Evolutionary conservation across 257 asterid species (phyloP).

Genomic region (Solanum infundibuliforme): DNA sequence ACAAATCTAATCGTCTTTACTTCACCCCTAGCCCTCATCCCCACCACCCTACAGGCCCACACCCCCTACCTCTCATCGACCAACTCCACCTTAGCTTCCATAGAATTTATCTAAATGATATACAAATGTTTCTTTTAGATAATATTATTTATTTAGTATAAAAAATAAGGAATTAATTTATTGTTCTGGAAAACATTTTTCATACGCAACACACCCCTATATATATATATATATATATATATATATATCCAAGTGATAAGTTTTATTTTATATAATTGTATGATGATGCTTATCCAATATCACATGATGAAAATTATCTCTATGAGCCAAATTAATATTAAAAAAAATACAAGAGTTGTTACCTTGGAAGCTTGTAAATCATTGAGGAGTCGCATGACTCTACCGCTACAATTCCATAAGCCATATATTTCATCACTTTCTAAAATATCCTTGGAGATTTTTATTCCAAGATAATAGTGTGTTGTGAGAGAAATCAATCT

Average conservation of each 20-base stretch:
- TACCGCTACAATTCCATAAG: conserved; percentile 2
- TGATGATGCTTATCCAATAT: background rate
- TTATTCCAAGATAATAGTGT: conserved; percentile 6
- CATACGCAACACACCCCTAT: background rate
- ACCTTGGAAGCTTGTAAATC: conserved; percentile 18
- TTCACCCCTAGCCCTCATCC: too few relatives aligned
- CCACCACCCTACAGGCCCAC: too few relatives aligned
- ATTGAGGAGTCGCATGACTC: conserved; percentile 12
- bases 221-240: too few relatives aligned
- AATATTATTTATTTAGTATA: too few relatives aligned
- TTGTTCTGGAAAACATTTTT: too few relatives aligned
- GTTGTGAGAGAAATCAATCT: background rate
- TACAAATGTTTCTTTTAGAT: too few relatives aligned
- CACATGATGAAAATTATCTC: background rate
- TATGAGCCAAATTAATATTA: background rate
- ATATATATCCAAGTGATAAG: too few relatives aligned
- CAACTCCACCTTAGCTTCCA: too few relatives aligned
- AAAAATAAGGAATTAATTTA: too few relatives aligned
- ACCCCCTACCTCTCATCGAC: too few relatives aligned
- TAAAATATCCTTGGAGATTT: conserved; percentile 4
- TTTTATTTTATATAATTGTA: background rate
- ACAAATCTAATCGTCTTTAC: too few relatives aligned
- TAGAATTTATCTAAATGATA: too few relatives aligned
- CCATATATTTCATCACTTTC: conserved; percentile 1
- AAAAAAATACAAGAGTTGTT: background rate